Evolutionary conservation across 495 filamentous ascomycete genomes (phyloP), one percentile per base, ranked within the genome.

Genomic region (Aspergillus cavernicola): DNA sequence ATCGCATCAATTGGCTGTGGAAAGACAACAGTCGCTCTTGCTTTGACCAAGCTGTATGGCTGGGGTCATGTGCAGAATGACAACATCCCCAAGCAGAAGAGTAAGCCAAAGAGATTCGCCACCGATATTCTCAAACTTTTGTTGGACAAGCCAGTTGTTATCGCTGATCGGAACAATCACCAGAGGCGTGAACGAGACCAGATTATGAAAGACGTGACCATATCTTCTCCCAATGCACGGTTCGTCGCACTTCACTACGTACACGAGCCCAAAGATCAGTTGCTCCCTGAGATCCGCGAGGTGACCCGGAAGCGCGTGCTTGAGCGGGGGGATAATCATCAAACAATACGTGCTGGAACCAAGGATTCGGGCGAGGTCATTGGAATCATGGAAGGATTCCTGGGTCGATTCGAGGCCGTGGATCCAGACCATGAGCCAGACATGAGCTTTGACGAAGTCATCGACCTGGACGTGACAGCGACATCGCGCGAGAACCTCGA

Each of bases 41-140:
- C 91, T 6, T 72, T 98, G 12, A 77, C 74, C 13, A 85, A 89
- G 57, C 79, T 98, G 2, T 98, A 97, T 53, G 83, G 77, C 38
- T 98, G 93, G 91, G 92, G 88, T 24, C 91, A 97, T 66, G 76
- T 97, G 33, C 93, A 98, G 63, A 98, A 98, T 62, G 93, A 98
- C 69, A 95, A 97, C 64, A 92, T 98, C 42, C 80, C 77, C n/a
- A 87, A 87, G 46, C 82, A 84, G 64, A 77, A 75, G 56, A 77
- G 77, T 44, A 86, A 90, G 26, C 86, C 88, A 5, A 78, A 83
- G 50, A 75, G 76, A 26, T 97, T 97, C 64, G 85, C 84, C 8
- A 71, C 80, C 18, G 80, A 83, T 13, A 73, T 92, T 40, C 73
- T 80, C 41, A 77, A 82, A 32, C 65, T 75, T 20, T 71, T 97